These are phyloP conservation scores for Cicer chorassanicum DNA, from an alignment of 306 rosid genomes.

Conservation along the genomic window DNA sequence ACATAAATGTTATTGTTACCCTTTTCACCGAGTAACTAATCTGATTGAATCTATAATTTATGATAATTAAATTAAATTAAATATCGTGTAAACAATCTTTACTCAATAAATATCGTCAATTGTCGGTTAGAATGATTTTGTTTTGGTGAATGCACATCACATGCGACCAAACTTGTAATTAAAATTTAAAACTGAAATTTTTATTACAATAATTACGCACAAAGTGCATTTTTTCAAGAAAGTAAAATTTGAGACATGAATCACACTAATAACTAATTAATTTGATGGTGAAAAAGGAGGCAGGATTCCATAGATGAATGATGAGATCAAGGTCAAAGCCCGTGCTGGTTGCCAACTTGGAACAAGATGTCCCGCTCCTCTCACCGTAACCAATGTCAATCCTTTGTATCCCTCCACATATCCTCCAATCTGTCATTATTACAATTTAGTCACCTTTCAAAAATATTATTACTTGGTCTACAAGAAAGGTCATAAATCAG, in stretches of 20 bases:
- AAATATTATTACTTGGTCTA: slow-evolving; percentile 2
- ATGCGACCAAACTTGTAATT: not conserved
- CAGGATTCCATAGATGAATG: slow-evolving; percentile 51
- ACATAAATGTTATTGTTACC: too few relatives aligned
- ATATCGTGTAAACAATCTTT: too few relatives aligned
- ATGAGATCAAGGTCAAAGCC: slow-evolving; percentile 55
- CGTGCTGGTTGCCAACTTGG: slow-evolving; percentile 70
- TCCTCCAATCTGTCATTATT: slow-evolving; percentile 58
- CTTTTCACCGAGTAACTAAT: too few relatives aligned
- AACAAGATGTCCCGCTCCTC: slow-evolving; percentile 67
- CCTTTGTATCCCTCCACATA: slow-evolving; percentile 60
- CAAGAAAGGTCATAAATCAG: not conserved
- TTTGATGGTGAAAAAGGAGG: slow-evolving; percentile 51
- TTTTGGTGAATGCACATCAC: not conserved
- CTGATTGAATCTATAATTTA: too few relatives aligned
- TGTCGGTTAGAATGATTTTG: not conserved
- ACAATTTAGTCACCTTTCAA: not conserved
- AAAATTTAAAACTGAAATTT: slow-evolving; percentile 1
- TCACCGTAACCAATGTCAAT: slow-evolving; percentile 55
- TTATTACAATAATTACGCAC: not conserved
- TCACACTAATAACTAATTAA: not conserved
- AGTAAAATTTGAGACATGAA: not conserved
- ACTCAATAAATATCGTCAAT: too few relatives aligned
- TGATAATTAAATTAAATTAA: too few relatives aligned
- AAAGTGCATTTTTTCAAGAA: slow-evolving; percentile 9